Evolutionary conservation across 352 stramenopile genomes (phyloP).

Genomic region (Peronosclerospora sorghi): DNA sequence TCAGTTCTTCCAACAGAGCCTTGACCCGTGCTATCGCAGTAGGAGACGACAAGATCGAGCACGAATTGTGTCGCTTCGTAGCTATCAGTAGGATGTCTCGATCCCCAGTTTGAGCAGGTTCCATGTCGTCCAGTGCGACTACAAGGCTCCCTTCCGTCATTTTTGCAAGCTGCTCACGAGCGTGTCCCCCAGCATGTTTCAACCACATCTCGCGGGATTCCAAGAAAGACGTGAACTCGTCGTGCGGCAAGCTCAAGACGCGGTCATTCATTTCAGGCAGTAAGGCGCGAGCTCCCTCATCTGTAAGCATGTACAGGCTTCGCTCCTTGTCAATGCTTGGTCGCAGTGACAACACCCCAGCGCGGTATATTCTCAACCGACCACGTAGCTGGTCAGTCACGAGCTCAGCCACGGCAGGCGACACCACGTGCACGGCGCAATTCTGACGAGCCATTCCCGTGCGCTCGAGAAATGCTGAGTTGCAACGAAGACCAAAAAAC

Average conservation of each 20-base stretch:
- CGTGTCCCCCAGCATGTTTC: slow-evolving; percentile 54
- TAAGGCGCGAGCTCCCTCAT: slow-evolving; percentile 52
- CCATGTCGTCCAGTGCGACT: slow-evolving; percentile 70
- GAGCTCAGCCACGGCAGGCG: slow-evolving; percentile 34
- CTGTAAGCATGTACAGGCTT: slow-evolving; percentile 38
- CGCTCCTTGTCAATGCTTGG: slow-evolving; percentile 14
- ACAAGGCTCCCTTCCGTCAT: slow-evolving; percentile 53
- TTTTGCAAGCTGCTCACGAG: slow-evolving; percentile 30
- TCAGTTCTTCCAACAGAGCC: slow-evolving; percentile 59
- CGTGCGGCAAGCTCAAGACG: slow-evolving; percentile 46
- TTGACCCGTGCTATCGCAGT: slow-evolving; percentile 57
- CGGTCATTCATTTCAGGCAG: slow-evolving; percentile 36
- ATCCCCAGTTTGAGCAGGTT: slow-evolving; percentile 64
- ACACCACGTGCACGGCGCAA: slow-evolving; percentile 56
- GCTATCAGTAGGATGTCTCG: slow-evolving; percentile 48
- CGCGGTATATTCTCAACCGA: slow-evolving; percentile 50
- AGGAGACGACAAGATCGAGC: slow-evolving; percentile 54
- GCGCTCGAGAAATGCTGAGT: slow-evolving; percentile 42
- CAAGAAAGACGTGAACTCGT: slow-evolving; percentile 55
- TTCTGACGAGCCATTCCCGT: slow-evolving; percentile 54
- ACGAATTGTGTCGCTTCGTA: slow-evolving; percentile 65
- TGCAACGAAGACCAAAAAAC: slow-evolving; percentile 34
- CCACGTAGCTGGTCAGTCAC: slow-evolving; percentile 26
- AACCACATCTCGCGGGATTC: slow-evolving; percentile 64
- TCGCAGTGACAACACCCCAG: slow-evolving; percentile 42